Percentiles rank a stretch among this genome's conserved stretches.
Evolutionary conservation across 371 early-diverging fungal genomes (phyloP).

Genomic region (Quaeritorhiza haematococci): DNA sequence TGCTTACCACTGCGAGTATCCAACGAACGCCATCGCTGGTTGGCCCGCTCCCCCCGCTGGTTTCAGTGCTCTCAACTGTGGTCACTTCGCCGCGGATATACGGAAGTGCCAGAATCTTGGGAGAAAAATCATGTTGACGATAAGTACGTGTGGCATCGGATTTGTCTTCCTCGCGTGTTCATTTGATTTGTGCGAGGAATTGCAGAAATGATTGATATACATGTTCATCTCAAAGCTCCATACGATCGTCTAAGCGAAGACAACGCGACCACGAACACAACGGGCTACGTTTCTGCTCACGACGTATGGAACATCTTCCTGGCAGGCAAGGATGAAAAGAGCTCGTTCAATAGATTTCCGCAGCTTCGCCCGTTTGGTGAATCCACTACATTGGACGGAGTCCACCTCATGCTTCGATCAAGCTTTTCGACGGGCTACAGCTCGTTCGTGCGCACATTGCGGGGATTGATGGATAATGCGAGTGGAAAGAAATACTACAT

Average conservation of each 20-base stretch:
- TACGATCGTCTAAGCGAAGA: conserved; percentile 2
- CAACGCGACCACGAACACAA: neutral
- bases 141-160: conserved; percentile 22
- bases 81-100: conserved; percentile 21
- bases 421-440: conserved; percentile 17
- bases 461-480: conserved; percentile 20
- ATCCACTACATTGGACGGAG: conserved; percentile 24
- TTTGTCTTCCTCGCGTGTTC: neutral
- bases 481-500: conserved; percentile 11
- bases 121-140: conserved; percentile 24
- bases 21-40: conserved; percentile 18
- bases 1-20: conserved; percentile 29
- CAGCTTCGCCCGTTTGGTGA: conserved; percentile 22
- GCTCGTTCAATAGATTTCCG: no score
- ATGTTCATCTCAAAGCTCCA: conserved; percentile 7
- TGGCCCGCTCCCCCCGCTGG: conserved; percentile 18
- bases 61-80: conserved; percentile 22
- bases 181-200: neutral
- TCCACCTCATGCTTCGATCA: conserved; percentile 27
- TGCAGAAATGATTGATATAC: neutral
- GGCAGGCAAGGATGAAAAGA: no score
- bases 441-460: conserved; percentile 5
- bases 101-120: conserved; percentile 22
- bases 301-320: conserved; percentile 31
- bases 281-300: conserved; percentile 7